A percentile compares a stretch with the other conserved stretches of the same genome.
phyloP scores from a whole-genome alignment of 1,284 basidiomycete genomes.

The Takashimella tepidaria region DNA sequence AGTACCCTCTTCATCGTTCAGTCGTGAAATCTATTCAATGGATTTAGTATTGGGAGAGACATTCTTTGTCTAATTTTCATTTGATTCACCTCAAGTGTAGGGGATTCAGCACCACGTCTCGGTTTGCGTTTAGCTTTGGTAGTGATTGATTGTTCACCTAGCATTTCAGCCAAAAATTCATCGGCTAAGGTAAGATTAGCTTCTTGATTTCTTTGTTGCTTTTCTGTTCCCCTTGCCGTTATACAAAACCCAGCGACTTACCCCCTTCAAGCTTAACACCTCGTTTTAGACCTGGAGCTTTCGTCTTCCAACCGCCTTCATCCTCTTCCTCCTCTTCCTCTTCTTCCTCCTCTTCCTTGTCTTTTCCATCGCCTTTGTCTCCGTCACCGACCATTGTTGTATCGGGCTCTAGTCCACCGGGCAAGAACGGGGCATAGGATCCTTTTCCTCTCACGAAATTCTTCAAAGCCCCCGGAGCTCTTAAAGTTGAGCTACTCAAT shows the following conservation, averaged over 20 bases:
- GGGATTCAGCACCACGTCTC: conserved; percentile 30
- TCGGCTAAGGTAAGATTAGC: conserved; percentile 28
- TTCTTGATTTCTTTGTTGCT: too few species aligned
- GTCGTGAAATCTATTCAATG: conserved; percentile 25
- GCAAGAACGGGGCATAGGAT: conserved; percentile 84
- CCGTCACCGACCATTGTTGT: conserved; percentile 20
- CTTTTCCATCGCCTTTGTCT: conserved; percentile 22
- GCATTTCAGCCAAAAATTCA: conserved; percentile 43
- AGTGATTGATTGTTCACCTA: conserved; percentile 35
- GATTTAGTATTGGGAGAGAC: too few species aligned
- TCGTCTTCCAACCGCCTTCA: conserved; percentile 43
- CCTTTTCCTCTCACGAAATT: conserved; percentile 91
- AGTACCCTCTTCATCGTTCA: conserved; percentile 30
- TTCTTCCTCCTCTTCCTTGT: conserved; percentile 36
- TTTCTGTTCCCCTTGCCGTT: neutral
- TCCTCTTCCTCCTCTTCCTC: conserved; percentile 40
- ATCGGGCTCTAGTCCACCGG: conserved; percentile 64
- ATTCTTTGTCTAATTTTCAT: too few species aligned
- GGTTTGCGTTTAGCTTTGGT: conserved; percentile 37
- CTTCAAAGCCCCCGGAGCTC: conserved; percentile 68
- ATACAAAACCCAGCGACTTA: conserved; percentile 11
- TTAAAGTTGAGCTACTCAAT: conserved; percentile 74
- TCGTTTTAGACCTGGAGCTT: conserved; percentile 39
- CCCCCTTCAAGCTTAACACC: conserved; percentile 41
- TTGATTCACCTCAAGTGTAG: conserved; percentile 27